Evolutionary conservation across 2,329 filamentous ascomycete species (phyloP).

Genomic region (Botrytis tulipae): DNA sequence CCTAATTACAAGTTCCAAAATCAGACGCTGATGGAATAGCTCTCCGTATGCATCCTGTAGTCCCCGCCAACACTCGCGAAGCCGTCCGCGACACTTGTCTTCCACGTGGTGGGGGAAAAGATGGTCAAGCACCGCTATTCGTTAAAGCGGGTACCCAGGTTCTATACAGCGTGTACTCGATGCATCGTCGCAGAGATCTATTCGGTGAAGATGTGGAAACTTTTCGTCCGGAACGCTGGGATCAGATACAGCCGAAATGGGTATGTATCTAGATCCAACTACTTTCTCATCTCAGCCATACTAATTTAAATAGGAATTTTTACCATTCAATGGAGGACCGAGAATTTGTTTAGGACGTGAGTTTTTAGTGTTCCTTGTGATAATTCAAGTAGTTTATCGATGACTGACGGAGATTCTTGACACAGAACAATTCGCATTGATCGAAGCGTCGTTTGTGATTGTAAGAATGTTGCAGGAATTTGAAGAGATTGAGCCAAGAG

Average conservation of each 20-base stretch:
- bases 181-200: constrained; percentile 42
- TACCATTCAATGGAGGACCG: constrained; percentile 71
- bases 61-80: constrained; percentile 32
- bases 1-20: neutral
- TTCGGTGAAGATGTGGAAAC: constrained; percentile 43
- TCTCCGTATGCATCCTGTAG: constrained; percentile 42
- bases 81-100: constrained; percentile 31
- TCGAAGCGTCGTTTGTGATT: constrained; percentile 22
- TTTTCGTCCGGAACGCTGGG: constrained; percentile 45
- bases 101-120: constrained; percentile 36
- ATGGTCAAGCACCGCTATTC: constrained; percentile 34
- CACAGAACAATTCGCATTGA: constrained; percentile 22
- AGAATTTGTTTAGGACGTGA: constrained; percentile 62
- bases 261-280: neutral
- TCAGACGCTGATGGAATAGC: constrained; percentile 22
- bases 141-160: constrained; percentile 29
- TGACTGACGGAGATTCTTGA: neutral
- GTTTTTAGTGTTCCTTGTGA: neutral
- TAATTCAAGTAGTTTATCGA: neutral
- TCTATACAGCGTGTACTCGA: constrained; percentile 29
- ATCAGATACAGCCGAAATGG: constrained; percentile 23
- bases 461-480: constrained; percentile 45
- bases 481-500: constrained; percentile 10
- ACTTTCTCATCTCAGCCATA: neutral
- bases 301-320: constrained; percentile 55